Conservation (phyloP, 108 stramenopile species). For the Parietichytrium sp. region DNA sequence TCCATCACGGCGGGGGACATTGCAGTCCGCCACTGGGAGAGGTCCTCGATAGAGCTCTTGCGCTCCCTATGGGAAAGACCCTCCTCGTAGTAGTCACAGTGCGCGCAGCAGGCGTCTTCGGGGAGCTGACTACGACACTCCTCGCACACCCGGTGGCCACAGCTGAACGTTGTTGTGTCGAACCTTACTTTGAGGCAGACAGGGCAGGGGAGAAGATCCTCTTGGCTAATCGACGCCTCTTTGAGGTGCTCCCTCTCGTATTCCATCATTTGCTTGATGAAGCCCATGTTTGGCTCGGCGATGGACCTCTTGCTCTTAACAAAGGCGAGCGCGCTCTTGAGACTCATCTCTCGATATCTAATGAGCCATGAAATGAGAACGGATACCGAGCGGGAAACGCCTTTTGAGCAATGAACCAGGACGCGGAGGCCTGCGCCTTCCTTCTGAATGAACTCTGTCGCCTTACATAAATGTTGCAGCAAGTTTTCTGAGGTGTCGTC, state of each 20-base stretch:
- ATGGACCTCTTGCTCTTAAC: background rate
- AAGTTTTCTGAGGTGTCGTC: background rate
- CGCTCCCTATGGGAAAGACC: background rate
- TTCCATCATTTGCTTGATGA: background rate
- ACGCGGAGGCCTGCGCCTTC: background rate
- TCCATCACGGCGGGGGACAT: background rate
- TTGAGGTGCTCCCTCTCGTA: background rate
- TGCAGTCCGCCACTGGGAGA: constrained; percentile 20
- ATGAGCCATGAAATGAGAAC: constrained; percentile 21
- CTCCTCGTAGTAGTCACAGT: background rate
- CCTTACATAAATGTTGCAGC: background rate
- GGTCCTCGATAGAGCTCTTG: background rate
- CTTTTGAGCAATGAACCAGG: constrained; percentile 29
- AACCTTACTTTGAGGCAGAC: background rate
- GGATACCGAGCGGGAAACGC: constrained; percentile 1
- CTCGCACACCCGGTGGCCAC: constrained; percentile 14
- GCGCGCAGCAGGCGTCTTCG: background rate
- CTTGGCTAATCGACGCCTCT: background rate
- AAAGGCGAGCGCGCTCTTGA: background rate
- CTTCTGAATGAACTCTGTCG: background rate
- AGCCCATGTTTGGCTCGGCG: constrained; percentile 1
- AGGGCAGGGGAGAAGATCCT: constrained; percentile 19
- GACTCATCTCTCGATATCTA: background rate
- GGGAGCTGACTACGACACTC: background rate
- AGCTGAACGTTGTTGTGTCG: background rate